Base-by-base conservation (phyloP, 129 eudicot species). In the Artemisia argyi region DNA sequence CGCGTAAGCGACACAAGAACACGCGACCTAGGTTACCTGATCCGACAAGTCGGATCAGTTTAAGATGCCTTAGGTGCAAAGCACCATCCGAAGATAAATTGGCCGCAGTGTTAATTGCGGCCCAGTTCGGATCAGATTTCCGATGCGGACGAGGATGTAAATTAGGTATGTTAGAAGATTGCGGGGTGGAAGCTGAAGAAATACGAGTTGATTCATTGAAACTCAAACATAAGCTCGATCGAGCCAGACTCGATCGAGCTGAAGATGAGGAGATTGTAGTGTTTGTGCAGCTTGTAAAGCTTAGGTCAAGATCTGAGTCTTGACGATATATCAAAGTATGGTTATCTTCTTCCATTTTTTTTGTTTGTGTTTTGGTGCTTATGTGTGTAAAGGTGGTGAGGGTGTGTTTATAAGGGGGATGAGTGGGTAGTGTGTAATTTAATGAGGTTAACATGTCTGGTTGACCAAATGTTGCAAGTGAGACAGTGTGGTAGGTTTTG, bases 21-120 rank as follows among this genome's bases (percentile, higher is more conserved):
- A 91, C 97, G 19, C 96, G 92, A 65, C 97, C 97, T 48, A 91
- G 96, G 71, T 88, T 86, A 0, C 97, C 97, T 46, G 93, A 68
- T 52, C 97, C 97, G 71, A 91, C 83, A 53, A 80, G 91, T 64
- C 92, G 88, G 56, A 86, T 65, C 58, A 91, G 96, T 75, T 91
- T 91, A 66, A 91, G 96, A 81, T 91, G 97, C 73, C 92, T 85
- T 69, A 91, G 96, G 67, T 91, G 97, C 78, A 91, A 87, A 16
- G 78, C 77, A 52, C 87, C 87, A 70, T 88, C 96, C 8, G 93
- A 81, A 68, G 97, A 91, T 6, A 91, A 73, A 11, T 76, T 86
- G 70, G 92, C 77, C 51, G 87, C 96, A 18, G 96, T 86, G 3
- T 79, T 74, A 68, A 91, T 74, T 14, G 97, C 91, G 13, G 85